Evolutionary conservation across 2,329 filamentous ascomycete species (phyloP).

Genomic region (Phoma herbarum): DNA sequence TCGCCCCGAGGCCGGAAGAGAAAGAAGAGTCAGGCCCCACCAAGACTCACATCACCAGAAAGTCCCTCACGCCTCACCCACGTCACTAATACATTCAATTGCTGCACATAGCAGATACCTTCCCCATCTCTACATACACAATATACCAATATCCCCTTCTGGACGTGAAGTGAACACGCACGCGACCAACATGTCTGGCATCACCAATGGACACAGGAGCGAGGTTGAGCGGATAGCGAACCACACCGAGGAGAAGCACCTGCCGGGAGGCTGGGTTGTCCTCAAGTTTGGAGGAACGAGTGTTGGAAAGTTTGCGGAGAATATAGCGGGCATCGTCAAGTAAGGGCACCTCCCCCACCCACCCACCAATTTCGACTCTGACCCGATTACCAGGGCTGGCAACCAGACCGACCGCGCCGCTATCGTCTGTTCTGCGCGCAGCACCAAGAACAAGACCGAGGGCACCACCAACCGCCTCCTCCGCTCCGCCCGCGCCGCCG

Average conservation of each 20-base stretch:
- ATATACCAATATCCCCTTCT: background rate
- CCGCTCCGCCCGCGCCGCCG: slow-evolving; percentile 58
- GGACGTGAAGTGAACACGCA: slow-evolving; percentile 1
- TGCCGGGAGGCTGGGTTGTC: slow-evolving; percentile 76
- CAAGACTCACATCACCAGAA: slow-evolving; percentile 12
- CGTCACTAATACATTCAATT: slow-evolving; percentile 19
- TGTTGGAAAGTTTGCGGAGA: slow-evolving; percentile 86
- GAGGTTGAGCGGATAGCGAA: slow-evolving; percentile 50
- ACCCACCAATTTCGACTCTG: background rate
- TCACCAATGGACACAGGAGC: slow-evolving; percentile 46
- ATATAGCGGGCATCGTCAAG: slow-evolving; percentile 70
- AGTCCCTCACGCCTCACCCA: slow-evolving; percentile 13
- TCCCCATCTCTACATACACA: background rate
- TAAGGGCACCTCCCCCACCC: slow-evolving; percentile 28
- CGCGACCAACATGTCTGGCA: slow-evolving; percentile 35
- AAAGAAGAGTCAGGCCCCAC: slow-evolving; percentile 24
- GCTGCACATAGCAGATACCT: background rate
- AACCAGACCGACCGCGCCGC: slow-evolving; percentile 78
- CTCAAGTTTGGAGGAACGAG: slow-evolving; percentile 97
- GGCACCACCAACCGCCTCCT: slow-evolving; percentile 84
- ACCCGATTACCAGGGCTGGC: slow-evolving; percentile 59
- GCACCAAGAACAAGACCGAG: slow-evolving; percentile 91
- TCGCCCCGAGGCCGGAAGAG: slow-evolving; percentile 21
- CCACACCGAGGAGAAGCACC: slow-evolving; percentile 57
- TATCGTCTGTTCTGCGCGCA: slow-evolving; percentile 94